phyloP scores from a whole-genome alignment of 2,329 filamentous ascomycete genomes.

The Alternaria sp. region DNA sequence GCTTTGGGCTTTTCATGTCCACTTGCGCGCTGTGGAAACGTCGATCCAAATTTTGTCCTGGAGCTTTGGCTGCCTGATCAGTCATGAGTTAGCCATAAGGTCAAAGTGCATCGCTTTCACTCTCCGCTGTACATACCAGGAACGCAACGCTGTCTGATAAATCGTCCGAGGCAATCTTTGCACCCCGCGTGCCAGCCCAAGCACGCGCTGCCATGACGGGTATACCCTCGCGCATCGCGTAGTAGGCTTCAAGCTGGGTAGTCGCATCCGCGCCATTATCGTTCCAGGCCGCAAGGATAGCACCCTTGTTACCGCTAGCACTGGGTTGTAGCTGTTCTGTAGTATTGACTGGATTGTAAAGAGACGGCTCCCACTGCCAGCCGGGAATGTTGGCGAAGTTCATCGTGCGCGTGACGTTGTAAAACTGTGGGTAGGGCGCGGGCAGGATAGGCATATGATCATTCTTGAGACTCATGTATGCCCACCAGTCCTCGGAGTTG shows the following conservation, averaged over 20 bases:
- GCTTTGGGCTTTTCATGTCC: constrained; percentile 18
- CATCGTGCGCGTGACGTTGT: constrained; percentile 55
- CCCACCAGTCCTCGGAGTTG: constrained; percentile 63
- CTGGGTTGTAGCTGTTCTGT: constrained; percentile 49
- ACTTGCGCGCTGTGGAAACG: constrained; percentile 22
- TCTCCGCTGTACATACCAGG: constrained; percentile 24
- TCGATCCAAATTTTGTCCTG: constrained; percentile 58
- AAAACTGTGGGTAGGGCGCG: constrained; percentile 58
- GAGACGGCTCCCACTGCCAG: constrained; percentile 58
- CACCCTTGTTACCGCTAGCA: constrained; percentile 45
- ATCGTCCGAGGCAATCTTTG: constrained; percentile 35
- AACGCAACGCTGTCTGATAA: constrained; percentile 50
- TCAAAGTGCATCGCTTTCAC: background rate
- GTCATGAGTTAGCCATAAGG: background rate
- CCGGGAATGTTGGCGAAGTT: constrained; percentile 54
- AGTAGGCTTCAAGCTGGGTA: constrained; percentile 59
- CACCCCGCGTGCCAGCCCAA: constrained; percentile 54
- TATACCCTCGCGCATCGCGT: constrained; percentile 57
- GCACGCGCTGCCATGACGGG: constrained; percentile 54
- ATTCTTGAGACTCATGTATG: constrained; percentile 64
- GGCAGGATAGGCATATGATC: constrained; percentile 58
- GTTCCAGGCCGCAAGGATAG: constrained; percentile 57
- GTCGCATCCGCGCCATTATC: constrained; percentile 60
- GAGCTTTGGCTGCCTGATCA: constrained; percentile 44
- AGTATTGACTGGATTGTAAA: constrained; percentile 56